A percentile compares a stretch with the other conserved stretches of the same genome.
These are phyloP conservation scores for Ustilago crameri DNA, from an alignment of 1,284 basidiomycete genomes.

Conservation along the genomic window DNA sequence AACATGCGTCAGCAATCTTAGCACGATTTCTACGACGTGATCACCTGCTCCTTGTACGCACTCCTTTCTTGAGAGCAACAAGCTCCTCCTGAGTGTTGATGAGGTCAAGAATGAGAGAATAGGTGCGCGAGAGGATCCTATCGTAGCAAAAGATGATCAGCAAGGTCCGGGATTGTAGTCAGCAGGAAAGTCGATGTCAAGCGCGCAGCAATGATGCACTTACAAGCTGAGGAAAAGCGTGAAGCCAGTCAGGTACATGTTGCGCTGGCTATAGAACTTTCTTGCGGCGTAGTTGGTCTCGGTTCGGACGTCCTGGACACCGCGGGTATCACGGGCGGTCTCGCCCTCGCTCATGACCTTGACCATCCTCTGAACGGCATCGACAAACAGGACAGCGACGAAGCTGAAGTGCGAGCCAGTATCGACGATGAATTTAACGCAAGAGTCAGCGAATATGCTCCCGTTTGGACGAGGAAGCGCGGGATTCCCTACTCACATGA, in stretches of 20 bases:
- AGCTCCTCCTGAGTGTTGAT: constrained; percentile 89
- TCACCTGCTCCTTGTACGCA: constrained; percentile 69
- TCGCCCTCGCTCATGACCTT: constrained; percentile 82
- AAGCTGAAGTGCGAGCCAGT: constrained; percentile 73
- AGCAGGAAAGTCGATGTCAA: too few relatives aligned
- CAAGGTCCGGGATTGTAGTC: too few relatives aligned
- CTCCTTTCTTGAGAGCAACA: constrained; percentile 77
- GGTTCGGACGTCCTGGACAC: constrained; percentile 76
- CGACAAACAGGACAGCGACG: constrained; percentile 81
- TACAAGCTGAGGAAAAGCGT: constrained; percentile 80
- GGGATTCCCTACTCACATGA: constrained; percentile 76
- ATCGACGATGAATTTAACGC: not conserved
- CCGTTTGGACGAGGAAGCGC: not conserved
- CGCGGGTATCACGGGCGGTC: constrained; percentile 75
- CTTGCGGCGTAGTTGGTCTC: constrained; percentile 87
- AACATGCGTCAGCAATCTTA: constrained; percentile 1
- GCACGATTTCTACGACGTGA: constrained; percentile 17
- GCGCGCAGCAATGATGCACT: too few relatives aligned
- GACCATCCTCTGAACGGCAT: constrained; percentile 92
- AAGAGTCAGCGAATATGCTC: not conserved
- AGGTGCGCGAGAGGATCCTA: constrained; percentile 84
- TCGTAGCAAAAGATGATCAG: too few relatives aligned
- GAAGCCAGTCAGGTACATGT: constrained; percentile 81
- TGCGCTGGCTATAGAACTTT: constrained; percentile 80
- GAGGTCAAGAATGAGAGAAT: constrained; percentile 89